Evolutionary conservation across 2,329 filamentous ascomycete species (phyloP), one percentile per base, ranked within the genome.

Genomic region (Alternaria arborescens): DNA sequence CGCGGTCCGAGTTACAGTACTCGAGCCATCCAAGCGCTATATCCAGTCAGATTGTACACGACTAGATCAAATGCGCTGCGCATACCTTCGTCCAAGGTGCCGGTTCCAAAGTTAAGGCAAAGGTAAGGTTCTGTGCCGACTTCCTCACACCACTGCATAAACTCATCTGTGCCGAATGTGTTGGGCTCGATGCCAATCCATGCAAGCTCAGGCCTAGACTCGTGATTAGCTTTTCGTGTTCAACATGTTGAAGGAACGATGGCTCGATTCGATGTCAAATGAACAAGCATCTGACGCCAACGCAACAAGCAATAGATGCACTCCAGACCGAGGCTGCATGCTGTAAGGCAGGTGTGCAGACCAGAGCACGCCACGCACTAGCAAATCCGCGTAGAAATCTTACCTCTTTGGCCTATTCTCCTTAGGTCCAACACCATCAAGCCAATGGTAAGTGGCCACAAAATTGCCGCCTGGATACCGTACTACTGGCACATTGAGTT

Each of bases 391-490:
- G 46, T 44, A 26, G 14, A 20, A 26, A 42, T 46, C 65, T 66
- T 81, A 85, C 78, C 84, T 79, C 47, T 78, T 74, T 4, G 91
- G 91, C 46, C 92, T 84, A 69, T 88, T 82, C 22, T 92, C 89
- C 64, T 82, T 85, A 0, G 91, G 91, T 1, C 92, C 92, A 65
- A 96, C 84, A 10, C 91, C 92, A 77, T 95, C 92, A 50, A 89
- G 83, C 91, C 92, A 95, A 81, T 94, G 91, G 77, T 94, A 95
- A 1, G 91, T 94, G 4, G 92, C 92, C 44, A 89, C 86, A 76
- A 94, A 95, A 78, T 95, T 96, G 48, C 92, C 92, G 14, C 92
- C 92, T 1, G 92, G 92, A 72, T 94, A 95, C 48, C 91, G 85
- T 22, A 94, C 87, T 38, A 94, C 91, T 14, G 92, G 92, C 38